A percentile compares a stretch with the other conserved stretches of the same genome.
Evolutionary conservation across 768 basidiomycete genomes (phyloP).

Genomic region (Pulveroboletus sp.): DNA sequence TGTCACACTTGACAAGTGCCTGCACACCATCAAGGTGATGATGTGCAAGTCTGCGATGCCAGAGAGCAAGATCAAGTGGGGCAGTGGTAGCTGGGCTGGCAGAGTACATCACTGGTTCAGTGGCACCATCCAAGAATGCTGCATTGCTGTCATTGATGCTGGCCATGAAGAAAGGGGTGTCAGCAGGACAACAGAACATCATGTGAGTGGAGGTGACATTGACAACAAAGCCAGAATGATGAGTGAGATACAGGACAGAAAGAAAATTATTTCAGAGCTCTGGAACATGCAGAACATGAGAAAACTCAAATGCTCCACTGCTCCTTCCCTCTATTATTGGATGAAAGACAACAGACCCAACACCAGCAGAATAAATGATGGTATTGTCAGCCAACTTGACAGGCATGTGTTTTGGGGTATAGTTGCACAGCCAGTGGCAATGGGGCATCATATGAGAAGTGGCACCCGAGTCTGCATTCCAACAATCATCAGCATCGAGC

Average conservation of each 20-base stretch:
- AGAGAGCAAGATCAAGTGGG: conserved; percentile 13
- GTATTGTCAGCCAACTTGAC: not conserved
- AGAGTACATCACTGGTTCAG: not conserved
- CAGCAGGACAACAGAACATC: not conserved
- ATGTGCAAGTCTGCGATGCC: conserved; percentile 25
- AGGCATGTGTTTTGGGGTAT: not conserved
- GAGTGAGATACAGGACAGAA: conserved; percentile 15
- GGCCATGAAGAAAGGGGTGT: not conserved
- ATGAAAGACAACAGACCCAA: too few species aligned
- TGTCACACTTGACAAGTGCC: conserved; percentile 1
- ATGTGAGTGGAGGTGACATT: too few species aligned
- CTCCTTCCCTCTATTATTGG: not conserved
- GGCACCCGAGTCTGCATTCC: conserved; percentile 2
- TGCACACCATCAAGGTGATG: conserved; percentile 6
- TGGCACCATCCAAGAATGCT: conserved; percentile 17
- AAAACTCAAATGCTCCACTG: not conserved
- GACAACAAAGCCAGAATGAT: not conserved
- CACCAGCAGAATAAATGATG: not conserved
- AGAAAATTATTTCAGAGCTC: conserved; percentile 11
- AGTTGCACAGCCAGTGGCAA: not conserved
- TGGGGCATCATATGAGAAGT: conserved; percentile 4
- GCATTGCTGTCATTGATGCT: conserved; percentile 11
- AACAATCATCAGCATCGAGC: not conserved
- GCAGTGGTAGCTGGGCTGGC: conserved; percentile 1
- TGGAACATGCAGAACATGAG: conserved; percentile 20